Base-by-base conservation (phyloP, 345 rosid species). In the Durio zibethinus region DNA sequence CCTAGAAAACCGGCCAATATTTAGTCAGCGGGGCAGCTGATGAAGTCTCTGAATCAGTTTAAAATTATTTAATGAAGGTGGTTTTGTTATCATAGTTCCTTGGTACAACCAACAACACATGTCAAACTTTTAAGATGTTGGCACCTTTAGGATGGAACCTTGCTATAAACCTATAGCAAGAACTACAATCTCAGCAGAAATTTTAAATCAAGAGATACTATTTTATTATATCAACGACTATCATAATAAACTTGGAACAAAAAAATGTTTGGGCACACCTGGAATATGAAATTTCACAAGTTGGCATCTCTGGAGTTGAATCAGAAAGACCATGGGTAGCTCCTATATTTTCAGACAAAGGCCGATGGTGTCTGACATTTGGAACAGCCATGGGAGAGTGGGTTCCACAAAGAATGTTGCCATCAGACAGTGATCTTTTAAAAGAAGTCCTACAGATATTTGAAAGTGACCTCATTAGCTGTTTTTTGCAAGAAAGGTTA, bases 371-470 rank as follows among this genome's bases (percentile, higher is more conserved):
- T 77, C 81, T 83, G 23, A 68, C 73, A 69, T 80, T 78, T 73
- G 84, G 43, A 52, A 83, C 75, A 70, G 82, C 67, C 18, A 80
- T 42, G 33, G 82, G 80, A 56, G 88, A 53, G 74, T 85, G 88
- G 47, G 78, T 84, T 79, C 86, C 93, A 53, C 79, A 74, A 9
- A 78, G 72, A 69, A 96, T 87, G 82, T 88, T 93, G 61, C 99
- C 97, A 70, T 90, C 98, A 38, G 99, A 96, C 59, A 90, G 75
- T 54, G 98, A 96, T 83, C 97, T 89, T 85, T 88, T 96, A 67
- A 93, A 20, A 65, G 71, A 75, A 53, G 88, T 76, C 87, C 99
- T 96, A 50, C 71, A 79, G 72, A 66, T 56, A 27, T 38, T 56
- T 33, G 27, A 61, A 45, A 75, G 57, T 12, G 64, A 50, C 38